Percentiles rank a stretch among this genome's conserved stretches.
These are phyloP conservation scores for Raphanus raphanistrum DNA, from an alignment of 345 rosid genomes.

Conservation along the genomic window DNA sequence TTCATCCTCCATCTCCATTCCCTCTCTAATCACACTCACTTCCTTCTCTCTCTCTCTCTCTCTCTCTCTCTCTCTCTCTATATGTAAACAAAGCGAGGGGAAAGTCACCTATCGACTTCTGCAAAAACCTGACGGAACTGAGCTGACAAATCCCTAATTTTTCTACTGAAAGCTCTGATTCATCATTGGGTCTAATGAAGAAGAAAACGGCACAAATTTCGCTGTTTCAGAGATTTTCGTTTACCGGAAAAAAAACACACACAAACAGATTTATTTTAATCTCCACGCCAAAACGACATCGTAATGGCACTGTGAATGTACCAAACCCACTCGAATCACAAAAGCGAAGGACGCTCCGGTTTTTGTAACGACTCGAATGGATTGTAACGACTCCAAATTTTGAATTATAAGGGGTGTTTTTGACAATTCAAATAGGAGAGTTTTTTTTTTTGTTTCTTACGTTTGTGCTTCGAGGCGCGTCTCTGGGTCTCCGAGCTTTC, in stretches of 20 bases:
- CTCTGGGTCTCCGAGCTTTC: slow-evolving; percentile 46
- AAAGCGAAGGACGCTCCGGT: slow-evolving; percentile 35
- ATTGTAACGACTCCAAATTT: slow-evolving; percentile 53
- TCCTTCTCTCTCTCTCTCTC: background rate
- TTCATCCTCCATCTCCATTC: slow-evolving; percentile 45
- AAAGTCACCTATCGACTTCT: slow-evolving; percentile 7
- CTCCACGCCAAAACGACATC: slow-evolving; percentile 11
- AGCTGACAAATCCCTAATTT: slow-evolving; percentile 40
- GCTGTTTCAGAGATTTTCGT: slow-evolving; percentile 31
- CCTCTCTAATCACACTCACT: background rate
- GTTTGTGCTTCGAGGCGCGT: slow-evolving; percentile 38
- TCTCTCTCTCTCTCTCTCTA: background rate
- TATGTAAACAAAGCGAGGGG: background rate
- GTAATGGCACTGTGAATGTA: background rate
- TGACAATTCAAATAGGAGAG: background rate
- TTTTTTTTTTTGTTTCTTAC: background rate
- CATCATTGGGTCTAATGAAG: slow-evolving; percentile 23
- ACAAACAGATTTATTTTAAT: background rate
- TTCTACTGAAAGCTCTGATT: slow-evolving; percentile 27
- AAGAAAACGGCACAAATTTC: slow-evolving; percentile 42
- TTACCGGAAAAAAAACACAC: slow-evolving; percentile 2
- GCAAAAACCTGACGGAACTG: slow-evolving; percentile 1
- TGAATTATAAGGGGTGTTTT: slow-evolving; percentile 42
- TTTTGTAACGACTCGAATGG: slow-evolving; percentile 53
- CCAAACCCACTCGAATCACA: background rate